A percentile compares a stretch with the other conserved stretches of the same genome.
phyloP scores from a whole-genome alignment of 129 eudicot genomes.

The Mikania micrantha region DNA sequence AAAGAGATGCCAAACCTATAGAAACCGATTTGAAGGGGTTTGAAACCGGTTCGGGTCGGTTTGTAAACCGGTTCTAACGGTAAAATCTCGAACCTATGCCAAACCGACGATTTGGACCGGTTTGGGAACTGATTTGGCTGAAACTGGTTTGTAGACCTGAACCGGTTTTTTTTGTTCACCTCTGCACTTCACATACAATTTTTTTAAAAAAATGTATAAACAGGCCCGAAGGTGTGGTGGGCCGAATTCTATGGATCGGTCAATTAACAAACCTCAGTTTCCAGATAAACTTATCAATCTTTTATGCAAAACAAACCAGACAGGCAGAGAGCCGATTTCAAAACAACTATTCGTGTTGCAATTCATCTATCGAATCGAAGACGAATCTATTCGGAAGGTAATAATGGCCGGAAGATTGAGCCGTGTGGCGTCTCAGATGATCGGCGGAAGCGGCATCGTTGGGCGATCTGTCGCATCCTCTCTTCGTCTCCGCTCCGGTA shows the following conservation, averaged over 20 bases:
- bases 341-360: background rate
- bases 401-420: constrained; percentile 82
- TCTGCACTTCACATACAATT: no score
- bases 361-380: background rate
- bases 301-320: background rate
- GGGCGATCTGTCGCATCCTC: constrained; percentile 64
- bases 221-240: background rate
- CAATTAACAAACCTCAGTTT: background rate
- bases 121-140: no score
- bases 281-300: background rate
- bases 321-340: constrained; percentile 9
- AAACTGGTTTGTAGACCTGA: no score
- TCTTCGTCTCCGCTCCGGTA: constrained; percentile 87
- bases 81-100: no score
- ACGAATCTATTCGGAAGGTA: constrained; percentile 22
- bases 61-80: no score
- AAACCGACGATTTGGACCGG: no score
- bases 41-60: no score
- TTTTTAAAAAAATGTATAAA: background rate
- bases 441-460: constrained; percentile 82
- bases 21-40: no score
- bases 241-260: background rate
- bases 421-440: constrained; percentile 59
- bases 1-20: no score
- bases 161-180: no score